A percentile compares a stretch with the other conserved stretches of the same genome.
Conservation (phyloP, 2,329 filamentous ascomycete genomes). For the Orbilia quercus region DNA sequence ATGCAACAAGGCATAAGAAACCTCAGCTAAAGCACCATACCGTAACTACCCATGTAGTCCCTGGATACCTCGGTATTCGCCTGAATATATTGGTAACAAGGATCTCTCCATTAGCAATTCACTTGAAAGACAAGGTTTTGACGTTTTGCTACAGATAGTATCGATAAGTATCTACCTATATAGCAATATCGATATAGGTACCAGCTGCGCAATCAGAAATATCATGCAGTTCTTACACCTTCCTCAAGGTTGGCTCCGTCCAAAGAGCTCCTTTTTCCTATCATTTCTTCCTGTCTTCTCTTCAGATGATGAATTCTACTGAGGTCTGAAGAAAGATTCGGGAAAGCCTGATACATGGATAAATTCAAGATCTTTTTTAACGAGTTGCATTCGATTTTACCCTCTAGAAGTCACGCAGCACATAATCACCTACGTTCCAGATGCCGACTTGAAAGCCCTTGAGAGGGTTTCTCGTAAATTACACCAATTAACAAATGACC, state of each 20-base stretch:
- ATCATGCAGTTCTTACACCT: conserved; percentile 37
- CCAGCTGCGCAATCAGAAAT: background rate
- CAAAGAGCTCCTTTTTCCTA: conserved; percentile 1
- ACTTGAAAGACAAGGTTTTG: too few relatives aligned
- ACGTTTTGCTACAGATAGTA: too few relatives aligned
- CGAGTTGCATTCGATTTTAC: conserved; percentile 57
- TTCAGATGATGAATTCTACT: background rate
- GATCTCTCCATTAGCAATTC: too few relatives aligned
- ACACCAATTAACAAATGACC: conserved; percentile 74
- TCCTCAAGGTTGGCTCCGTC: conserved; percentile 43
- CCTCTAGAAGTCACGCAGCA: conserved; percentile 89
- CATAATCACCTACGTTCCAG: conserved; percentile 74
- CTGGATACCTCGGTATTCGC: too few relatives aligned
- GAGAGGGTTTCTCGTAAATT: conserved; percentile 74
- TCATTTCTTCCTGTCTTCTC: background rate
- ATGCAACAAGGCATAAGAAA: too few relatives aligned
- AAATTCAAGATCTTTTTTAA: background rate
- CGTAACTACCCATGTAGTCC: too few relatives aligned
- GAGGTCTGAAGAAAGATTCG: background rate
- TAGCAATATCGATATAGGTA: too few relatives aligned
- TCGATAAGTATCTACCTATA: background rate
- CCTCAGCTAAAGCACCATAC: too few relatives aligned
- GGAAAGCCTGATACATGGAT: background rate
- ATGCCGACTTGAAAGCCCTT: conserved; percentile 67
- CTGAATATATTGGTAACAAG: too few relatives aligned